Base-by-base conservation (phyloP, 2,329 filamentous ascomycete genomes). In the Sporothrix euskadiensis region DNA sequence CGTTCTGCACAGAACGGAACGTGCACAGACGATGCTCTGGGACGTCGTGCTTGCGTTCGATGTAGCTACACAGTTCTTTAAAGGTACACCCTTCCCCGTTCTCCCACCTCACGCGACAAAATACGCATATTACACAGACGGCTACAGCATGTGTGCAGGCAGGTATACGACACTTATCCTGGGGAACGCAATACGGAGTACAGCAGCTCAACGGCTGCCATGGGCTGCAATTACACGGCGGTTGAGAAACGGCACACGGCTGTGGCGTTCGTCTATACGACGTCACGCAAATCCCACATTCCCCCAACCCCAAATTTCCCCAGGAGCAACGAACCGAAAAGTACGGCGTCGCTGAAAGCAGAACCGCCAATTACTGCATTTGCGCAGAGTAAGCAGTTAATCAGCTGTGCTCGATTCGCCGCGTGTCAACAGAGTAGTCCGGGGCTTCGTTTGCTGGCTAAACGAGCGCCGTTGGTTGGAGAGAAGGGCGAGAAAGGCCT, bases 201-300 rank as follows among this genome's bases (percentile, higher is more conserved):
- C 12, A 6, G 14, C 44, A 14, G 44, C 14, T 5, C 44, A 49
- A 16, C 30, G 35, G 35, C 35, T 35, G n/a, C 32, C 9, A 59
- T 26, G 65, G 61, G 39, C 10, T 47, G 61, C 61, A 47, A 65
- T 65, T 30, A 47, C 39, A 65, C n/a, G 61, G 61, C 61, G 12
- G 22, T 41, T 12, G 39, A 22, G 61, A 59, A 30, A 59, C 8
- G 54, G 30, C 30, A n/a, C 35, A 44, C 35, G 10, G 59, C 35
- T 63, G 19, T 63, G 59, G 59, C 19, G 41, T 12, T 44, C 19
- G 41, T 12, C 65, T 7, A 68, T 6, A 68, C 65, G 26, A 68
- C 14, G 65, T 47, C 44, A 52, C 22, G 41, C 39, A 41, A n/a
- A 41, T 39, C 39, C 61, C 2, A 49, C 4, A 16, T 49, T 49